Conservation (phyloP, 192 early-diverging fungal genomes). For the Chytriomyces confervae region DNA sequence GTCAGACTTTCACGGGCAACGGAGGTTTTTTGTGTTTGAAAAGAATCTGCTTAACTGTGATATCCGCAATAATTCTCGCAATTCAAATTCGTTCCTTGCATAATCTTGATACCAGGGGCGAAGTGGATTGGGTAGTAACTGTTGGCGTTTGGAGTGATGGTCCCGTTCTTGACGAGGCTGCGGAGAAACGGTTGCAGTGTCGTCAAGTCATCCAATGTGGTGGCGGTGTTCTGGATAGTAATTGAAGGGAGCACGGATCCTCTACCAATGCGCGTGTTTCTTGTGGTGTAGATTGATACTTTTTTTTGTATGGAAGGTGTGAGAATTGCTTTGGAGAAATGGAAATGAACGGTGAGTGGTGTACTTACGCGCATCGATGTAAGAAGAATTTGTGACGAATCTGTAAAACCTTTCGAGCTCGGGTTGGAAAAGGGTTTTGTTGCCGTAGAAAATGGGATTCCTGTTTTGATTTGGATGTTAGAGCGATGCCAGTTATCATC, state of each 20-base stretch:
- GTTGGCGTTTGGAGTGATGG: constrained; percentile 28
- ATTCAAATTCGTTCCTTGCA: not conserved
- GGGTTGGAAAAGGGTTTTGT: too few species aligned
- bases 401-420: too few species aligned
- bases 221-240: not conserved
- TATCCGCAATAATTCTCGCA: not conserved
- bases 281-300: not conserved
- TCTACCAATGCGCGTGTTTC: not conserved
- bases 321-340: too few species aligned
- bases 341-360: too few species aligned
- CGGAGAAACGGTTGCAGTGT: constrained; percentile 11
- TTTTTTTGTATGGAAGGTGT: too few species aligned
- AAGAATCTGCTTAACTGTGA: not conserved
- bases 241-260: not conserved
- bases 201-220: constrained; percentile 6
- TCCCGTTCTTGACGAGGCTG: constrained; percentile 15
- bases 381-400: too few species aligned
- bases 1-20: too few species aligned
- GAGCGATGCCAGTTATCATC: too few species aligned
- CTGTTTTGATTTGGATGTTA: too few species aligned
- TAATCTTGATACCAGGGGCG: not conserved
- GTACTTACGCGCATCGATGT: too few species aligned
- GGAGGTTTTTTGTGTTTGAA: too few species aligned
- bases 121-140: constrained; percentile 33
- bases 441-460: too few species aligned